These are phyloP conservation scores for Ustilago esculenta DNA, from an alignment of 1,284 basidiomycete species.

Conservation along the genomic window DNA sequence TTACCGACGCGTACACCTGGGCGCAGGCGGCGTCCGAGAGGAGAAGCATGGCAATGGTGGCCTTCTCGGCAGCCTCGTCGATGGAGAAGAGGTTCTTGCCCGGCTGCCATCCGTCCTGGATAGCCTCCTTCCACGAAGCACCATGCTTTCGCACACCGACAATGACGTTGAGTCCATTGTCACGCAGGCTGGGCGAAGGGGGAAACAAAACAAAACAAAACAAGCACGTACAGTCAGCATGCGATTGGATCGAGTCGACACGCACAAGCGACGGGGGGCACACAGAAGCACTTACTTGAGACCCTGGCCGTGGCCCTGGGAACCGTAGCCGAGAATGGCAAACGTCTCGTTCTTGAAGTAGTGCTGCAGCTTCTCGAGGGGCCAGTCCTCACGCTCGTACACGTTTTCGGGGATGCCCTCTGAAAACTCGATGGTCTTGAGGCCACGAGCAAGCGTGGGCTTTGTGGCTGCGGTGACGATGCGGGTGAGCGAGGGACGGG, in stretches of 20 bases:
- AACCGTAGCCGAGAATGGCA: conserved; percentile 91
- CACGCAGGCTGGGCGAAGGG: conserved; percentile 75
- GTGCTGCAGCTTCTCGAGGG: conserved; percentile 93
- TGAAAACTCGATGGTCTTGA: conserved; percentile 98
- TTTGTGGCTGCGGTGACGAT: conserved; percentile 39
- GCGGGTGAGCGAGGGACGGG: conserved; percentile 42
- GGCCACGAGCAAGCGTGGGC: conserved; percentile 70
- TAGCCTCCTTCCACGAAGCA: conserved; percentile 94
- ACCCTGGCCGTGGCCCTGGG: conserved; percentile 94
- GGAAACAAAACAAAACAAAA: not conserved
- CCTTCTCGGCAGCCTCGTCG: conserved; percentile 93
- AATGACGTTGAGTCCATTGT: conserved; percentile 98
- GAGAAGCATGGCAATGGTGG: conserved; percentile 99
- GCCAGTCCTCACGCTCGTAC: conserved; percentile 99
- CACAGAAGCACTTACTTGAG: conserved; percentile 73
- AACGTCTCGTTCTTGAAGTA: conserved; percentile 98
- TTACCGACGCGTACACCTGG: conserved; percentile 87
- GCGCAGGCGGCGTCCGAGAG: conserved; percentile 98
- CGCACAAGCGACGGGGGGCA: too few relatives aligned
- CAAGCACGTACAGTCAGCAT: conserved; percentile 11
- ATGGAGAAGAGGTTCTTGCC: conserved; percentile 98
- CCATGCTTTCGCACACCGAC: conserved; percentile 97
- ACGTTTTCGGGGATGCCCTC: conserved; percentile 85
- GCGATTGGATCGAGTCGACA: conserved; percentile 1
- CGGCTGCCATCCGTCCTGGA: conserved; percentile 97